These are phyloP conservation scores for Suillus sp. DNA, from an alignment of 768 basidiomycete species.

Conservation along the genomic window DNA sequence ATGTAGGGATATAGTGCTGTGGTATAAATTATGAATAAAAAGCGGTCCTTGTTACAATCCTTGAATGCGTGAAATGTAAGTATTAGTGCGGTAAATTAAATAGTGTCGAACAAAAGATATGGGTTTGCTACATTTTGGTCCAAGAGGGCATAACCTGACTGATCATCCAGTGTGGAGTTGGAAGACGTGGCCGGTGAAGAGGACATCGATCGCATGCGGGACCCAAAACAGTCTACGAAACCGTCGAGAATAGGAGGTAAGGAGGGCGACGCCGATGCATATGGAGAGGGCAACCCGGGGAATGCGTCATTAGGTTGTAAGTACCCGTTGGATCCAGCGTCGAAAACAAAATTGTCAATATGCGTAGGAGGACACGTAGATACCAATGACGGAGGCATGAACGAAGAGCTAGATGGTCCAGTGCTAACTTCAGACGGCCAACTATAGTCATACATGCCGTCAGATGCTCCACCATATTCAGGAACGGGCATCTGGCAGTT, in stretches of 20 bases:
- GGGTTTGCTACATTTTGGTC: slow-evolving; percentile 17
- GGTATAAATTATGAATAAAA: slow-evolving; percentile 12
- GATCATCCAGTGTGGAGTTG: slow-evolving; percentile 22
- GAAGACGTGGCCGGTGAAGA: slow-evolving; percentile 30
- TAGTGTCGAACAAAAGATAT: slow-evolving; percentile 17
- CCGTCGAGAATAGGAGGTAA: background rate
- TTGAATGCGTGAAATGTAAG: slow-evolving; percentile 4
- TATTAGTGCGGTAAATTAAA: slow-evolving; percentile 20
- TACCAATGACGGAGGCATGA: background rate
- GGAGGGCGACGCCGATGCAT: background rate
- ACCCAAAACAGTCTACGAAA: background rate
- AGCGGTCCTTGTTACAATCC: background rate
- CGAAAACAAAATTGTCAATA: slow-evolving; percentile 2
- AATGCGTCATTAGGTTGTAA: background rate
- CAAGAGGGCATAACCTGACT: slow-evolving; percentile 15
- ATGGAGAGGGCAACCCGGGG: background rate
- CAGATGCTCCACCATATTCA: background rate
- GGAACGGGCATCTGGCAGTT: background rate
- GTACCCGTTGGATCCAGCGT: background rate
- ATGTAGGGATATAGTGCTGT: slow-evolving; percentile 8
- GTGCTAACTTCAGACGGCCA: background rate
- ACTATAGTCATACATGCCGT: background rate
- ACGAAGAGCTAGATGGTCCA: background rate
- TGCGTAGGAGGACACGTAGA: background rate
- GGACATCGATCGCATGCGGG: slow-evolving; percentile 19